Base-by-base conservation (phyloP, 441 rosid species). In the Adansonia rubrostipa region DNA sequence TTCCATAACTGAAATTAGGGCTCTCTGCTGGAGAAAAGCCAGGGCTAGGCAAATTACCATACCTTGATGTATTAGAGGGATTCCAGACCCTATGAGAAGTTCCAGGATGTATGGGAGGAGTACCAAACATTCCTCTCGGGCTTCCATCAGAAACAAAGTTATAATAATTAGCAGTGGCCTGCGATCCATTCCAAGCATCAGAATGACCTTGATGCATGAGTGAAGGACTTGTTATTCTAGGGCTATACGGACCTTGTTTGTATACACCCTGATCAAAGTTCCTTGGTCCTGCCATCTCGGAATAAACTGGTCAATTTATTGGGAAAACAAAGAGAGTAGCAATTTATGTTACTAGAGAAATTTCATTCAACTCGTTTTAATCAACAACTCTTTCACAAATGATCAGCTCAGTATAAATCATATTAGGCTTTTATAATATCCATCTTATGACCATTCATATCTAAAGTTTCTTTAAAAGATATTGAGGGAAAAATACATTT, bases 71-170 rank as follows among this genome's bases (percentile, higher is more conserved):
- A 70, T 58, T 74, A 20, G 85, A 72, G n/a, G 82, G 79, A 42
- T 79, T 77, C 81, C 86, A 67, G 50, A 78, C 71, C 73, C 80
- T 72, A 79, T 82, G 82, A 45, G 36, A 44, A 56, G 51, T 54
- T 80, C 85, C 88, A 54, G 76, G 92, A 81, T 86, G 83, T 61
- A 58, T 19, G 11, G 88, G 87, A 74, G 79, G 83, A 81, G 87
- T 83, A 81, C 75, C 24, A 44, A 73, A 76, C 24, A 61, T 79
- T 60, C 82, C 79, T 13, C 85, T 78, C 47, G 84, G 84, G 58
- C 73, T 77, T 73, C 75, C 65, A 71, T 74, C 79, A 53, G 73
- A 76, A 67, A 53, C 84, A 75, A 54, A 74, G 67, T 60, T 81
- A 82, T 80, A 61, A 78, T 71, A 75, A 66, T 71, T 50, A 50